Evolutionary conservation across 2,329 filamentous ascomycete genomes (phyloP).

Genomic region (Xylaria sp.): DNA sequence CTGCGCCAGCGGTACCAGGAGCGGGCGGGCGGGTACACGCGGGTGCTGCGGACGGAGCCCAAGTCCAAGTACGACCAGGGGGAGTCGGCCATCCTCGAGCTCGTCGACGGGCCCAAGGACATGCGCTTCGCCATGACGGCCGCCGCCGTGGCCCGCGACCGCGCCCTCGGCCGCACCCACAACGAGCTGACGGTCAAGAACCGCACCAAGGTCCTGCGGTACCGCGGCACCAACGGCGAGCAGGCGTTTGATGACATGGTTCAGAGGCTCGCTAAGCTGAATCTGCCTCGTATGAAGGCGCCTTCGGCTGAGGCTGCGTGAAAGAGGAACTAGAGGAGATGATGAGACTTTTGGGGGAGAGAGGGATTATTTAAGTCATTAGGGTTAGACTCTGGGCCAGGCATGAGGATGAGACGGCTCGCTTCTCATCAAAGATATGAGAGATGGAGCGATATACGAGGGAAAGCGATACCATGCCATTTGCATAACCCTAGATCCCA

Average conservation of each 20-base stretch:
- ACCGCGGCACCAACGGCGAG: constrained; percentile 69
- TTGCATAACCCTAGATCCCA: constrained; percentile 36
- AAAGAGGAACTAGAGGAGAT: neutral
- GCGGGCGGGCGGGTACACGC: constrained; percentile 92
- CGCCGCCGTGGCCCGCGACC: constrained; percentile 76
- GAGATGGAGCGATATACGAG: neutral
- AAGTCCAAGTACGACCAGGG: constrained; percentile 86
- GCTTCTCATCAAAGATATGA: neutral
- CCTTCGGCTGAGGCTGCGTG: neutral
- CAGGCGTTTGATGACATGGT: constrained; percentile 73
- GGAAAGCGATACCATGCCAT: constrained; percentile 4
- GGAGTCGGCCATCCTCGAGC: constrained; percentile 87
- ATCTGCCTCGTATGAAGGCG: constrained; percentile 42
- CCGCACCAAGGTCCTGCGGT: constrained; percentile 83
- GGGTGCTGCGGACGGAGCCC: constrained; percentile 91
- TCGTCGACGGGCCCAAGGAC: constrained; percentile 93
- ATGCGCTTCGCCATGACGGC: constrained; percentile 96
- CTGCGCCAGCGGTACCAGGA: constrained; percentile 80
- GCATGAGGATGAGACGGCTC: neutral
- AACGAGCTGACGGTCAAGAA: constrained; percentile 81
- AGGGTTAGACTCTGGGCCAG: neutral
- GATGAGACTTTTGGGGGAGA: neutral
- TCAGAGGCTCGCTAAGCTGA: constrained; percentile 51
- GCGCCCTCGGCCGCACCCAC: constrained; percentile 64
- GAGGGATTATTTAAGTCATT: neutral